A percentile compares a stretch with the other conserved stretches of the same genome.
These are phyloP conservation scores for Trichocladium uniseriatum DNA, from an alignment of 495 filamentous ascomycete genomes.

Conservation along the genomic window DNA sequence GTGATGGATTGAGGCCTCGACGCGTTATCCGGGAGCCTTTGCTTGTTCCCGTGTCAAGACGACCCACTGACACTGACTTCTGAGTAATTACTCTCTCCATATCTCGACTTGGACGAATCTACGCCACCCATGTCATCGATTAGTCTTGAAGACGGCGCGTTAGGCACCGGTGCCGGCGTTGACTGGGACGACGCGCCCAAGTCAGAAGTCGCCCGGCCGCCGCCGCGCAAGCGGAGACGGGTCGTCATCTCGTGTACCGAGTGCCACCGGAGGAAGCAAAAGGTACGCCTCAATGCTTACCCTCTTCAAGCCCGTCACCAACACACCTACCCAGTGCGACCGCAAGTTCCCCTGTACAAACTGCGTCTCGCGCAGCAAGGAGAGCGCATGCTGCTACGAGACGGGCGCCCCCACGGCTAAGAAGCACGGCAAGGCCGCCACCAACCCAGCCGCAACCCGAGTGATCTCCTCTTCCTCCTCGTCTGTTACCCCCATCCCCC, in stretches of 20 bases:
- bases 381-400: constrained; percentile 42
- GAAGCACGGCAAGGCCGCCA: constrained; percentile 9
- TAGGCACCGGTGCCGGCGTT: background rate
- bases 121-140: background rate
- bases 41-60: too few relatives aligned
- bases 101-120: too few relatives aligned
- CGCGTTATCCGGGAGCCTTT: too few relatives aligned
- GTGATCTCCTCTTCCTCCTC: too few relatives aligned
- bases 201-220: constrained; percentile 15
- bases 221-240: constrained; percentile 46
- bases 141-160: background rate
- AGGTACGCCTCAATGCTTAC: constrained; percentile 41
- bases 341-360: constrained; percentile 53
- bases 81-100: too few relatives aligned
- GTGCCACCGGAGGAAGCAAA: constrained; percentile 56
- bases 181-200: background rate
- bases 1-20: too few relatives aligned
- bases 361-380: constrained; percentile 45
- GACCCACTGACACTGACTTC: too few relatives aligned
- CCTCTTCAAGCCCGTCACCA: too few relatives aligned
- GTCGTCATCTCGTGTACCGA: constrained; percentile 54
- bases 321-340: constrained; percentile 45
- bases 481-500: too few relatives aligned
- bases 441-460: background rate
- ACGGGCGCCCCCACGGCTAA: constrained; percentile 39